Conservation (phyloP, 805 yeast genomes). For the Spathaspora sp. region DNA sequence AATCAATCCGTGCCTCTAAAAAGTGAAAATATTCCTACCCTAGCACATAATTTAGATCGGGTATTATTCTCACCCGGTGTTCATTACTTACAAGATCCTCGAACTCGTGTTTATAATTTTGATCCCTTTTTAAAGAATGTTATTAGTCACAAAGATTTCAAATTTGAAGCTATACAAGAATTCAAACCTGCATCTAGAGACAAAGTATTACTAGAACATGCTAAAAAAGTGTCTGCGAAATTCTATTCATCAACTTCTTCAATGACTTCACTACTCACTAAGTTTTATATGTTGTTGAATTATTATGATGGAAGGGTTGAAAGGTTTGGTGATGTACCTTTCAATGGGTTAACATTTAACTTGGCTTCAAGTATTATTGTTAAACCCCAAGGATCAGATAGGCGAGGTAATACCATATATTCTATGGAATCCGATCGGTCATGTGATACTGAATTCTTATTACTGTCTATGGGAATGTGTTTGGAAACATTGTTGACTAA, state of each 20-base stretch:
- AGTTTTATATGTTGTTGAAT: slow-evolving; percentile 68
- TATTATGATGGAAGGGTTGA: slow-evolving; percentile 22
- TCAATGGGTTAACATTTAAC: slow-evolving; percentile 41
- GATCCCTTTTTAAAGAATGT: slow-evolving; percentile 55
- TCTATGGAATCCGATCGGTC: slow-evolving; percentile 73
- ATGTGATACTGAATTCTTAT: slow-evolving; percentile 59
- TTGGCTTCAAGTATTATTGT: slow-evolving; percentile 50
- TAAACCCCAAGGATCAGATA: slow-evolving; percentile 36
- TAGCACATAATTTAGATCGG: slow-evolving; percentile 65
- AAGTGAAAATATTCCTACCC: slow-evolving; percentile 41
- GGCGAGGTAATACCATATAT: slow-evolving; percentile 31
- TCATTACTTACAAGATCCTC: slow-evolving; percentile 72
- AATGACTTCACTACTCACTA: slow-evolving; percentile 72
- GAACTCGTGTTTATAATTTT: slow-evolving; percentile 73
- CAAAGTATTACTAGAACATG: slow-evolving; percentile 43
- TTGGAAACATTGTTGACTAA: slow-evolving; percentile 74
- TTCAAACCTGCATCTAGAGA: slow-evolving; percentile 74
- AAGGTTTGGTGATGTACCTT: slow-evolving; percentile 38
- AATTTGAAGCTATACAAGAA: slow-evolving; percentile 50
- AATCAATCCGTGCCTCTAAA: not conserved
- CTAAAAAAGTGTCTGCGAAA: slow-evolving; percentile 30
- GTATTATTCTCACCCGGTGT: slow-evolving; percentile 80
- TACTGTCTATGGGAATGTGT: slow-evolving; percentile 74
- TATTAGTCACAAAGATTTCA: slow-evolving; percentile 61
- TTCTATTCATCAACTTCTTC: slow-evolving; percentile 85